Base-by-base conservation (phyloP, 176 grass and related monocot genomes). In the Triticum dicoccoides region DNA sequence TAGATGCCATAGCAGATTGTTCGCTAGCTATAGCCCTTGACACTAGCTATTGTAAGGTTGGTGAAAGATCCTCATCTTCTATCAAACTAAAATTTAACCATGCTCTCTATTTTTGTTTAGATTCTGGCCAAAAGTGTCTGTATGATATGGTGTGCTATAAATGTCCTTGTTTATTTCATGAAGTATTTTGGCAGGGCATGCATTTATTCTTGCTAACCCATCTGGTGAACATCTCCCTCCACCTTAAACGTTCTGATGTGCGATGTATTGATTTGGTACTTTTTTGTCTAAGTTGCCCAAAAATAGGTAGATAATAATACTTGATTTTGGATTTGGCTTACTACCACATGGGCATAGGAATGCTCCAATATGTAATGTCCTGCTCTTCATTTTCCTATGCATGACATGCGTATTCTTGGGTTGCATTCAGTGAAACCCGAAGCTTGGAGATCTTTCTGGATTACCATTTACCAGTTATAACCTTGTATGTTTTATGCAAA, bases 1-100 rank as follows among this genome's bases (percentile, higher is more conserved):
- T 91, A 52, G 93, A 96, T 88, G 91, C 96, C 72, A 91, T 98
- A 80, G 93, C 96, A 59, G 96, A 98, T 91, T 98, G 93, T 65
- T 96, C 91, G 8, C 76, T 98, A 24, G 89, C 96, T 81, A 91
- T 98, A 82, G 91, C 90, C 59, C 88, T 98, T 77, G 88, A 96
- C 76, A 32, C 88, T 65, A 89, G 69, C 79, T 92, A 94, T 89
- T 65, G 84, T 73, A 98, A 98, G 93, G 96, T 98, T 80, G 66
- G 85, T 92, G 61, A 77, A 84, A 74, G 20, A 56, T 59, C 73
- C 13, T 80, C 67, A 45, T 80, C 44, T 49, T 84, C 21, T 59
- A 76, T 76, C 33, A 54, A 89, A 66, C 66, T 44, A 59, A 54
- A 70, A 24, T 52, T 67, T 42, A 58, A 9, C 56, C 33, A 71